A percentile compares a stretch with the other conserved stretches of the same genome.
Conservation (phyloP, 2,329 filamentous ascomycete species). For the Microcyclospora pomicola region DNA sequence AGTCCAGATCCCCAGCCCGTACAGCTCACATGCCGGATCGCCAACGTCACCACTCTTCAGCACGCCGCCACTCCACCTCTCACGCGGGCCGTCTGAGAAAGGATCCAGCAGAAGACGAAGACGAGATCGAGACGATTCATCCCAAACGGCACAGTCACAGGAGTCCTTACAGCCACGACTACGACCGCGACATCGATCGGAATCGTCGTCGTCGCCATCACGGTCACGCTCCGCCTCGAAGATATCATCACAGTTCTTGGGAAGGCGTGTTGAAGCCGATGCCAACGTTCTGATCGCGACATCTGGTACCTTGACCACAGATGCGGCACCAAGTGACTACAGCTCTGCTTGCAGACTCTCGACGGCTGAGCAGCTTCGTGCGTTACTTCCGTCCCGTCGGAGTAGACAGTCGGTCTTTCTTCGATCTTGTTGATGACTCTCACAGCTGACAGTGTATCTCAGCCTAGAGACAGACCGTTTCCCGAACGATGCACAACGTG, state of each 20-base stretch:
- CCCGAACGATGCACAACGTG: too few relatives aligned
- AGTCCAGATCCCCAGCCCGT: constrained; percentile 15
- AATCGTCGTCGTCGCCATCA: constrained; percentile 17
- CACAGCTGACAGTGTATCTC: constrained; percentile 2
- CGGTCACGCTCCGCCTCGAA: constrained; percentile 16
- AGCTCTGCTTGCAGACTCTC: constrained; percentile 1
- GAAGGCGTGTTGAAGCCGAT: constrained; percentile 19
- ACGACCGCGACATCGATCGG: constrained; percentile 10
- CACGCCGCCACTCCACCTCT: constrained; percentile 7
- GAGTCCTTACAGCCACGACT: constrained; percentile 13
- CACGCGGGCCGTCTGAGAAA: constrained; percentile 8
- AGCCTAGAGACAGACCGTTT: neutral
- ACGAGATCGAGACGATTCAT: constrained; percentile 12
- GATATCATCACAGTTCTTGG: constrained; percentile 22
- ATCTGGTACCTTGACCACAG: neutral
- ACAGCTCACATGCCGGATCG: constrained; percentile 10
- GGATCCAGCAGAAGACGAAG: constrained; percentile 10
- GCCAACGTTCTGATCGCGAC: constrained; percentile 12
- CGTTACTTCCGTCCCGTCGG: too few relatives aligned
- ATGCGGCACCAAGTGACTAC: constrained; percentile 6
- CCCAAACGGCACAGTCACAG: constrained; percentile 4
- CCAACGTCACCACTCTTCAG: constrained; percentile 11
- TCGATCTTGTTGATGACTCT: neutral
- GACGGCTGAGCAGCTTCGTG: neutral
- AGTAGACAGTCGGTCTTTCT: too few relatives aligned